phyloP scores from a whole-genome alignment of 1,139 yeast genomes.

The Yamadazyma blattariae region DNA sequence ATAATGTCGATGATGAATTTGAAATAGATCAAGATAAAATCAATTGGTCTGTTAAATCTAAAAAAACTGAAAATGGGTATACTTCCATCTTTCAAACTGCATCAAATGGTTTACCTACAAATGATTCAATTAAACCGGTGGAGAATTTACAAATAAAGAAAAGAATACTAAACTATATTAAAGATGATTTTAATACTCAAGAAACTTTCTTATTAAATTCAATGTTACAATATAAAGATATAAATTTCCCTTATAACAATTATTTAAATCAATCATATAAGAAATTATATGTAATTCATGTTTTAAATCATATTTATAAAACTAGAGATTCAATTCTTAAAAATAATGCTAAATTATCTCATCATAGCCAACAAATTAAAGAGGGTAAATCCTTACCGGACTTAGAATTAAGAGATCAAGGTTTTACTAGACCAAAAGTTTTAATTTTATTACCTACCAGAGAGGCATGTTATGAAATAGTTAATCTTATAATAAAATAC shows the following conservation, averaged over 20 bases:
- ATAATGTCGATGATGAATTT: slow-evolving; percentile 51
- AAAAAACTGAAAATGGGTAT: slow-evolving; percentile 19
- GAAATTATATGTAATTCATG: slow-evolving; percentile 66
- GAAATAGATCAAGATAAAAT: slow-evolving; percentile 24
- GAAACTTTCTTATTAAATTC: slow-evolving; percentile 45
- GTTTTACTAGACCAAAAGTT: slow-evolving; percentile 91
- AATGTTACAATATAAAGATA: slow-evolving; percentile 70
- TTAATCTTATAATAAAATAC: slow-evolving; percentile 58
- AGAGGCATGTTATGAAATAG: slow-evolving; percentile 68
- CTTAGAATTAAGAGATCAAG: slow-evolving; percentile 81
- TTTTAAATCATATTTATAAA: slow-evolving; percentile 77
- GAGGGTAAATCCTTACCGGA: slow-evolving; percentile 41
- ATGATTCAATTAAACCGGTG: slow-evolving; percentile 8
- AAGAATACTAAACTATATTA: slow-evolving; percentile 19
- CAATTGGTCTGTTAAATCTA: slow-evolving; percentile 27
- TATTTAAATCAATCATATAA: slow-evolving; percentile 51
- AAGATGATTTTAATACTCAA: slow-evolving; percentile 20
- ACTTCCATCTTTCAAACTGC: slow-evolving; percentile 26
- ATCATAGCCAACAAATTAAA: slow-evolving; percentile 41
- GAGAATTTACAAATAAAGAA: slow-evolving; percentile 24
- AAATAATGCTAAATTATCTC: slow-evolving; percentile 60
- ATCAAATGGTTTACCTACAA: slow-evolving; percentile 21
- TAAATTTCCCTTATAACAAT: slow-evolving; percentile 54
- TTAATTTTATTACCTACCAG: slow-evolving; percentile 83
- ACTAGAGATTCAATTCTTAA: slow-evolving; percentile 80